Evolutionary conservation across 352 stramenopile genomes (phyloP), one percentile per base, ranked within the genome.

Genomic region (Blastocystis sp.): DNA sequence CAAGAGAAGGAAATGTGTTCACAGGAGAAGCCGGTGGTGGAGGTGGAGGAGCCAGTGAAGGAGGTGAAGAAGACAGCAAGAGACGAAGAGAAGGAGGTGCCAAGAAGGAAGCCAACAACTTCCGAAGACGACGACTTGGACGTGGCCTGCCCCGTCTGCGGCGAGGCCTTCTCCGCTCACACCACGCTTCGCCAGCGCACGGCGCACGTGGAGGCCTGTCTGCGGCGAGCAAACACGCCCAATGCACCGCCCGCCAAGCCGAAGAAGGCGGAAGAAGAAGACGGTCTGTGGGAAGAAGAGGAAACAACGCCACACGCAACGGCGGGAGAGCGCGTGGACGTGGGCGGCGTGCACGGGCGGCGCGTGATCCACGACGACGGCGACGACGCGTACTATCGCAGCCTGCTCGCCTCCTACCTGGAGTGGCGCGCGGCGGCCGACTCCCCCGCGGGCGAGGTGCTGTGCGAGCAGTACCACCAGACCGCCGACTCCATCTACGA

Each of bases 111-210:
- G 14, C 5, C 5, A 7, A 56, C 48, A 56, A 0, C 28, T 34
- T 34, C 28, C 28, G 28, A 34, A 34, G 28, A 34, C 28, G 28
- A 34, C 28, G 28, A 34, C 28, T 34, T 34, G 28, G 28, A 34
- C 28, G 28, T 34, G 28, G 28, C 28, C 66, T 88, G 78, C 23
- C 78, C 78, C n/a, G 78, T 88, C n/a, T 88, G 78, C 28, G 38
- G 40, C 21, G 23, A 38, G 9, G 7, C 14, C 11, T 88, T 88
- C 62, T 21, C 60, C 45, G 5, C 38, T 17, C 23, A 23, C 28
- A 88, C 78, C 61, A 53, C 17, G 28, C 45, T 88, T 11, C 52
- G 28, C 34, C 41, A 67, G 14, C 64, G 67, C 3, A 88, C 78
- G 7, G 43, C 23, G 1, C 78, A 88, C 56, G 67, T 88, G 2